Base-by-base conservation (phyloP, 225 moss, liverwort and hornwort genomes). In the Lunularia cruciata region DNA sequence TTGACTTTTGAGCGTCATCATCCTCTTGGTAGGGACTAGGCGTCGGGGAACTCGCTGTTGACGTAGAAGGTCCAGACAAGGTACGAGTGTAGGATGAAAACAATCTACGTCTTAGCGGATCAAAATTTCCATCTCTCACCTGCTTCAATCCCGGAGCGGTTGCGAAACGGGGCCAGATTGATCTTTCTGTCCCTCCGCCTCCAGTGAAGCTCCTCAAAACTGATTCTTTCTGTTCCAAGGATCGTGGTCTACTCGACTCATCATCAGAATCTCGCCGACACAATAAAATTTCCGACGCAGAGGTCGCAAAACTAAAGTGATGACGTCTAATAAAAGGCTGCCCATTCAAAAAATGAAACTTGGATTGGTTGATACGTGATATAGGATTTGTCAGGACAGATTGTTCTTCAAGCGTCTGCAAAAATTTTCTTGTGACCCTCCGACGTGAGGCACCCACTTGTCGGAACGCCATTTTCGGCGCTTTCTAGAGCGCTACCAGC, bases 1-100 rank as follows among this genome's bases (percentile, higher is more conserved):
- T 86, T 16, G 35, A 47, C 60, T 72, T 73, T 37, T 67, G 76
- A 4, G 63, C 76, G 65, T 85, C 93, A 26, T 78, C 77, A 39
- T 93, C 91, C 19, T 98, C 89, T 56, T 57, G 47, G 48, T 60
- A 56, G 3, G 74, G 56, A 34, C 57, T 71, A 27, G 72, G 52
- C 13, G 84, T 33, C 6, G 74, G 55, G 30, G 45, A 53, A 51
- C 48, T 75, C 23, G 78, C 68, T 16, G 78, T 55, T 23, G 82
- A 68, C 3, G 34, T 23, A 8, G 75, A 67, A 47, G 78, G 72
- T 15, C 31, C 73, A 52, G 36, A 65, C 38, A 69, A 31, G 22
- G 75, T 64, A 48, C 75, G 71, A 18, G 72, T 75, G 19, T 38
- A 16, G n/a, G 78, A 75, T 53, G 75, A 72, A 40, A 78, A 63